Conservation (phyloP, 192 early-diverging fungal species). For the Geranomyces michiganensis region DNA sequence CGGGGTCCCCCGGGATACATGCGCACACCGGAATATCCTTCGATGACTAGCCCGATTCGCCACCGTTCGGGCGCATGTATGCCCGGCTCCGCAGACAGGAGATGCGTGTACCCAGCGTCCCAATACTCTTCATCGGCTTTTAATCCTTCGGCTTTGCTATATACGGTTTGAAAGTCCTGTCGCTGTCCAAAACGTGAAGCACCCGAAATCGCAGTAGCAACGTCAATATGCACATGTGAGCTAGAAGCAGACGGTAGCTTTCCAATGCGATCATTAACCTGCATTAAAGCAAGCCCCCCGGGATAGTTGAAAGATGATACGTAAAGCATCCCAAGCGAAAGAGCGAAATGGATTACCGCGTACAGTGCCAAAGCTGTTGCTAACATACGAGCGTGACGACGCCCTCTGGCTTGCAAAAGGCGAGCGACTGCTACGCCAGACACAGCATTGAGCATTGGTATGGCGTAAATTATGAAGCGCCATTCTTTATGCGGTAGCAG, state of each 20-base stretch:
- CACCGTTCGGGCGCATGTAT: neutral
- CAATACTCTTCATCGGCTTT: neutral
- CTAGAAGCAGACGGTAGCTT: slow-evolving; percentile 21
- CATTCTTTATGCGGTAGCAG: slow-evolving; percentile 91
- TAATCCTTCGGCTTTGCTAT: neutral
- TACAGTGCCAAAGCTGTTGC: slow-evolving; percentile 42
- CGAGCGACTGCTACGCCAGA: neutral
- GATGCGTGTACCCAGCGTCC: slow-evolving; percentile 6
- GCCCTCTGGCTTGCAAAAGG: neutral
- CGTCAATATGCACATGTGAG: slow-evolving; percentile 69
- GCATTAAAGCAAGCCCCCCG: slow-evolving; percentile 75
- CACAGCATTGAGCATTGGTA: slow-evolving; percentile 75
- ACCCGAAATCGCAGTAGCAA: slow-evolving; percentile 78
- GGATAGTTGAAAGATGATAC: slow-evolving; percentile 86
- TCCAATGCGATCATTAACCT: slow-evolving; percentile 56
- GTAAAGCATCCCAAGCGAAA: slow-evolving; percentile 17
- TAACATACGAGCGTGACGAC: slow-evolving; percentile 16
- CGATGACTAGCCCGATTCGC: neutral
- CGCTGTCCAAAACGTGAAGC: slow-evolving; percentile 71
- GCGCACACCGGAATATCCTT: slow-evolving; percentile 1
- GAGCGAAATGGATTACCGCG: slow-evolving; percentile 12
- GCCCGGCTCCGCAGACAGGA: slow-evolving; percentile 3
- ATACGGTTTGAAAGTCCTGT: neutral
- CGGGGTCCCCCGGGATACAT: neutral
- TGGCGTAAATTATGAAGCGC: slow-evolving; percentile 86